phyloP scores from a whole-genome alignment of 495 filamentous ascomycete genomes.

The Peziza echinospora region DNA sequence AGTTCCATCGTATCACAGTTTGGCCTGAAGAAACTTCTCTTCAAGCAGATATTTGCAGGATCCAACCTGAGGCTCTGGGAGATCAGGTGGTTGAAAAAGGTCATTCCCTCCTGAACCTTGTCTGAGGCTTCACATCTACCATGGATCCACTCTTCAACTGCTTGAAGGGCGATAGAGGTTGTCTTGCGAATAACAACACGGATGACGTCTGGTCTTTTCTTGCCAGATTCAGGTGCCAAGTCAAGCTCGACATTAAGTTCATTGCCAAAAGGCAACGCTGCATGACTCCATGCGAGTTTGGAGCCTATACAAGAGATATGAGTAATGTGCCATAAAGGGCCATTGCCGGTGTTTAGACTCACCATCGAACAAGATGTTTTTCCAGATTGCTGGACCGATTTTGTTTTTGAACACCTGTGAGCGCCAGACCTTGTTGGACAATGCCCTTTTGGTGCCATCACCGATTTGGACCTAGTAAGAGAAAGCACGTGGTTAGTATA shows the following conservation, averaged over 20 bases:
- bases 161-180: slow-evolving; percentile 37
- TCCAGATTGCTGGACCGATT: slow-evolving; percentile 23
- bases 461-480: slow-evolving; percentile 37
- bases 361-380: slow-evolving; percentile 52
- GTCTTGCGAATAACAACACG: slow-evolving; percentile 36
- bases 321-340: slow-evolving; percentile 5
- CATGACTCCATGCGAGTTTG: slow-evolving; percentile 18
- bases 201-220: slow-evolving; percentile 18
- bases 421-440: slow-evolving; percentile 55
- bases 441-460: slow-evolving; percentile 35
- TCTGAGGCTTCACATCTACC: slow-evolving; percentile 36
- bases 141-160: slow-evolving; percentile 42
- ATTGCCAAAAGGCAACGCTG: slow-evolving; percentile 12
- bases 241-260: slow-evolving; percentile 34
- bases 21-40: slow-evolving; percentile 50
- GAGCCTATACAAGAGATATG: slow-evolving; percentile 20
- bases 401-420: slow-evolving; percentile 32
- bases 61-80: slow-evolving; percentile 30
- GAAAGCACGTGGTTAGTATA: background rate
- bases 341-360: background rate
- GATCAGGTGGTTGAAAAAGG: slow-evolving; percentile 74
- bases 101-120: slow-evolving; percentile 53
- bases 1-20: slow-evolving; percentile 23
- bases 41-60: slow-evolving; percentile 44
- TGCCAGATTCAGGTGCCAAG: slow-evolving; percentile 29